Base-by-base conservation (phyloP, 2,329 filamentous ascomycete genomes). In the Metarhizium album region DNA sequence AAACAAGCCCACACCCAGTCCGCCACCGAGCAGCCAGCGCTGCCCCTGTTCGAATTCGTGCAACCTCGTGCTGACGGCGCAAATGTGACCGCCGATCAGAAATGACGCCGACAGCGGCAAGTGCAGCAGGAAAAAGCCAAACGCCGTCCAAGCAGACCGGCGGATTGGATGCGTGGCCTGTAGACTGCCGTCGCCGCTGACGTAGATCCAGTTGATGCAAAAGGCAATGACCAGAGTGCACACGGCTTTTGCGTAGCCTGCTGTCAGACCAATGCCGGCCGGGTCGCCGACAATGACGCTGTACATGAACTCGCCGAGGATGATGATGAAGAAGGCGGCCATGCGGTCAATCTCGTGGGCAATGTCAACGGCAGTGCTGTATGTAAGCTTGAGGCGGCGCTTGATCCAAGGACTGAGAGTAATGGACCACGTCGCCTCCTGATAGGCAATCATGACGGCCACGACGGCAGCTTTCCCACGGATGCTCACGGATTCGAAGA, bases 311-410 rank as follows among this genome's bases (percentile, higher is more conserved):
- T 75, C 73, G 48, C 38, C 73, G 0, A 76, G 67, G n/a, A 73
- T 72, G 50, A 75, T 74, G 54, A 76, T 75, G 58, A 72, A 74
- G 54, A 76, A 75, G 14, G 72, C 73, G 0, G 71, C 71, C 60
- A 74, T 72, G 9, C 73, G 69, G 54, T 76, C 73, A 33, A 74
- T 65, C 55, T 75, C 73, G 53, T 75, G 73, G 11, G 68, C 64
- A 48, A 76, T 72, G 51, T 75, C 72, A 3, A 74, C 71, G 0
- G 73, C 73, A 0, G 73, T 74, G 50, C 70, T 70, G 53, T 72
- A 75, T 8, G 64, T 67, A 16, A 72, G 62, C 33, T 65, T 65
- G 22, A 74, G 60, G 33, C 68, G 58, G 24, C 57, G 60, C 61
- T 74, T 74, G 22, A 72, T 69, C 56, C 65, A 66, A 0, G 72